Evolutionary conservation across 2,329 filamentous ascomycete genomes (phyloP), one percentile per base, ranked within the genome.

Genomic region (Penicillium thymicola): DNA sequence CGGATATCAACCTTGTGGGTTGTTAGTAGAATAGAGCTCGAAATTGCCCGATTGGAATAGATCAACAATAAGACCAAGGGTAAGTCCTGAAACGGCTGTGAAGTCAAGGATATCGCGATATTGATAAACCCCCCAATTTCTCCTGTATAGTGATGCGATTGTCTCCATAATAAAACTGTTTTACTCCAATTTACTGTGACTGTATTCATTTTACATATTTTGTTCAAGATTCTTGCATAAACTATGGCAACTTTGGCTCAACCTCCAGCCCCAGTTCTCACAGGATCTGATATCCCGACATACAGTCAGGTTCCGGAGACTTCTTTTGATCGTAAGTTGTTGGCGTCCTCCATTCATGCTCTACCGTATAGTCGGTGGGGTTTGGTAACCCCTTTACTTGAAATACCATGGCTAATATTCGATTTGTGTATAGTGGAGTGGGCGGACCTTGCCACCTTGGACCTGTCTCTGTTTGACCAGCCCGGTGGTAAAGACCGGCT

Each of bases 381-480:
- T n/a, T 3, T 32, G 2, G 9, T 2, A 13, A 25, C 6, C 1
- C 16, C 0, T 4, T 14, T 9, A 16, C 4, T 18, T 46, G 32
- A 13, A 8, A 16, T 7, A 21, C 5, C 2, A n/a, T 28, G 3
- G 8, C 32, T 53, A 47, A 53, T 10, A 34, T 46, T 9, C 36
- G 5, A 23, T 9, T 43, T 43, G 37, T 3, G 47, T 57, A 2
- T 37, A 67, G 64, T 67, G 54, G 57, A 66, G 21, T 85, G 81
- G 79, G 78, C 81, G 1, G 81, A 84, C 59, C 75, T 85, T 3
- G 77, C 80, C 8, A 84, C 81, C 1, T 75, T 85, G 23, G 82
- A 85, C 61, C 75, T 85, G 2, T 78, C 78, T 36, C 74, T 78
- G 41, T 84, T 82, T 65, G 76, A 80, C 30, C 68, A 76, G 27